phyloP scores from a whole-genome alignment of 305 asterid species.

The Solanum hybrid region DNA sequence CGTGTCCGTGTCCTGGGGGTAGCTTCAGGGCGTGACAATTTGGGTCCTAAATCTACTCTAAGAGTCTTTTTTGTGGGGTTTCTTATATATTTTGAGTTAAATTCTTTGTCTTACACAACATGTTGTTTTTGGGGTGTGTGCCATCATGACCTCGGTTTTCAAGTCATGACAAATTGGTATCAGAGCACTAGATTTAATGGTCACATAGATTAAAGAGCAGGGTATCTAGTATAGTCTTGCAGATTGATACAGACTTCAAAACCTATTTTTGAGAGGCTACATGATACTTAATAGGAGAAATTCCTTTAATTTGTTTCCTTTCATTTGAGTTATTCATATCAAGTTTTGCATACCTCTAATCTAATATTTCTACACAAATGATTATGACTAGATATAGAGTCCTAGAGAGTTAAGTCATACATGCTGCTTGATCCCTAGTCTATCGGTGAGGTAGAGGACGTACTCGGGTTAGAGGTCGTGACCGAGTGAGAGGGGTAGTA shows the following conservation, averaged over 20 bases:
- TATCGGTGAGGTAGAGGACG: neutral
- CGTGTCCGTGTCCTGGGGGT: too few relatives aligned
- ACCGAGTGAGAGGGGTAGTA: neutral
- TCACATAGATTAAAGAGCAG: neutral
- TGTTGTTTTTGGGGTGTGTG: neutral
- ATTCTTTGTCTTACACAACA: neutral
- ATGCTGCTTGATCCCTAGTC: neutral
- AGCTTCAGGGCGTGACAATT: too few relatives aligned
- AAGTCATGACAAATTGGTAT: too few relatives aligned
- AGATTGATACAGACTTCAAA: neutral
- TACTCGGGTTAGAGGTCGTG: neutral
- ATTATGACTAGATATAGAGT: neutral
- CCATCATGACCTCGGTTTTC: neutral
- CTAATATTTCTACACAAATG: neutral
- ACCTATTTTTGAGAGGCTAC: neutral
- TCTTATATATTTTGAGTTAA: too few relatives aligned
- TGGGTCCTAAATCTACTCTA: neutral
- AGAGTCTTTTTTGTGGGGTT: neutral
- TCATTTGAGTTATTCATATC: neutral
- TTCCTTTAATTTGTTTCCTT: neutral
- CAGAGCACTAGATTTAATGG: neutral
- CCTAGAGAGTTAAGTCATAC: neutral
- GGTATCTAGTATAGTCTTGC: neutral
- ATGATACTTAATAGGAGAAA: neutral
- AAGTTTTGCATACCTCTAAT: neutral